Base-by-base conservation (phyloP, 805 yeast species). In the Yamadazyma takamatsuzukensis region DNA sequence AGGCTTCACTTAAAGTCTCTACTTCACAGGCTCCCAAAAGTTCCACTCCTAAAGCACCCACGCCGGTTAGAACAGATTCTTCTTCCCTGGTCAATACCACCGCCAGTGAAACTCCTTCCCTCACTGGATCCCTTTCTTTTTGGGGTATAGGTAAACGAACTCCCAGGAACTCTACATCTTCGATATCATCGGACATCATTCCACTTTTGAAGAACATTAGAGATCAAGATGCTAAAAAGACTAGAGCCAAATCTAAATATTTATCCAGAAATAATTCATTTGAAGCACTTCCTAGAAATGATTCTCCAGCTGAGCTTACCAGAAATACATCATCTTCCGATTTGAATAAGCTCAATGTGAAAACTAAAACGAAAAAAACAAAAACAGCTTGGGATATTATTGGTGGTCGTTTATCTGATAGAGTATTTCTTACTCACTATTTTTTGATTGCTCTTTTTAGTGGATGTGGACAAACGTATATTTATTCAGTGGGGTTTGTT, bases 401-500 rank as follows among this genome's bases (percentile, higher is more conserved):
- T 5, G 43, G 41, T 19, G 37, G 44, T 5, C 37, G 59, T 7
- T 24, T 61, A 3, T 33, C 45, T 9, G 41, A 51, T 33, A 56
- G 42, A 29, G 36, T 47, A 4, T 83, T 78, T 37, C 40, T 78
- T 13, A 56, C 69, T 6, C 80, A 76, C 42, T 79, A 67, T 43
- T 27, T 75, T 5, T 64, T 77, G n/a, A 60, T 80, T 15, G 75
- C 83, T 0, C 53, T 74, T 4, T 56, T 75, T 27, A 74, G 80
- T 48, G 80, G 85, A 1, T 62, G 78, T 26, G 84, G 88, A 3
- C 89, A 82, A 51, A 72, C 76, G 54, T 83, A 82, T 49, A 82
- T 83, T 17, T 83, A 70, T 48, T 72, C 83, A 2, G 79, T 83
- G 21, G 94, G 94, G 0, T 83, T 78, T 47, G 68, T 83, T n/a